Percentiles rank a stretch among this genome's conserved stretches.
Evolutionary conservation across 805 yeast species (phyloP).

Genomic region (Suhomyces canberraensis): DNA sequence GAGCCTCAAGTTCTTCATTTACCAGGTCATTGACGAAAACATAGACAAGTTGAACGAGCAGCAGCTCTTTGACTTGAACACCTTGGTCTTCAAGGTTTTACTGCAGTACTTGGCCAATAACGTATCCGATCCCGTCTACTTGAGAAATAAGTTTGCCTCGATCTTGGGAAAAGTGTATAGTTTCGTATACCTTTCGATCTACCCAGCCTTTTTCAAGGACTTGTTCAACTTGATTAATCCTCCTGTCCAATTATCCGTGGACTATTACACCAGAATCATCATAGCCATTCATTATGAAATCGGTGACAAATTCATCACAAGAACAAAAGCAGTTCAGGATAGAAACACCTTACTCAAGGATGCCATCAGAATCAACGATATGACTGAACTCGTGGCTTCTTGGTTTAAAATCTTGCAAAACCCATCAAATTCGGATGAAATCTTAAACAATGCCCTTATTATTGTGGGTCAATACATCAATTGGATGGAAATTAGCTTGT

Average conservation of each 20-base stretch:
- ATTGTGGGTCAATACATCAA: conserved; percentile 83
- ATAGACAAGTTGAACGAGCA: conserved; percentile 43
- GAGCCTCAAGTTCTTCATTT: conserved; percentile 60
- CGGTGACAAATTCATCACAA: conserved; percentile 82
- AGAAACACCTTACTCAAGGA: conserved; percentile 78
- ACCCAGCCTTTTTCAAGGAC: conserved; percentile 32
- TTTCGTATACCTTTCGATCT: conserved; percentile 29
- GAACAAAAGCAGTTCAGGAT: conserved; percentile 59
- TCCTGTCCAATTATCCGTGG: conserved; percentile 43
- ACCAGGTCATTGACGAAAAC: conserved; percentile 66
- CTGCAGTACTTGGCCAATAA: conserved; percentile 15
- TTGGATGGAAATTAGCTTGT: conserved; percentile 85
- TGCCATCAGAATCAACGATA: conserved; percentile 71
- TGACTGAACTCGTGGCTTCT: conserved; percentile 56
- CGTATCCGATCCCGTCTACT: conserved; percentile 24
- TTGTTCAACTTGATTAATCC: conserved; percentile 20
- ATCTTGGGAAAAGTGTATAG: conserved; percentile 35
- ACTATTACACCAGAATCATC: conserved; percentile 72
- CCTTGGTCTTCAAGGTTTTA: conserved; percentile 46
- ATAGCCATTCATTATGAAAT: conserved; percentile 82
- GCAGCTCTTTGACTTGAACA: conserved; percentile 46
- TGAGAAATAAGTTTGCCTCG: conserved; percentile 36
- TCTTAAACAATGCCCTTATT: conserved; percentile 55
- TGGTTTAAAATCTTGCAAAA: conserved; percentile 62
- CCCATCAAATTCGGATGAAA: conserved; percentile 35